A percentile compares a stretch with the other conserved stretches of the same genome.
These are phyloP conservation scores for Carpinus fangiana DNA, from an alignment of 306 rosid species.

Conservation along the genomic window DNA sequence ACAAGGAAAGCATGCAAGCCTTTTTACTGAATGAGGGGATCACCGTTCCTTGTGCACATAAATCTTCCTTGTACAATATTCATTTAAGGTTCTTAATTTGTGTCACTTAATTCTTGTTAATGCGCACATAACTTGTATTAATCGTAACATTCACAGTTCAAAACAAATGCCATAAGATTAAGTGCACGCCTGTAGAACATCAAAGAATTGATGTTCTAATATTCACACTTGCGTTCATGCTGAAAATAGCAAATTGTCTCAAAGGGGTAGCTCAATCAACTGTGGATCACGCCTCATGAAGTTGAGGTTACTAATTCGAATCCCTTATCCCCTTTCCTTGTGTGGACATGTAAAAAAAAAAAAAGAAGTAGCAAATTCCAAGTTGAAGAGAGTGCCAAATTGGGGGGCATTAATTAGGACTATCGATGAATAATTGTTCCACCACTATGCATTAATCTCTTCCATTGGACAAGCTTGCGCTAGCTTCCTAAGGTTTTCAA, in stretches of 20 bases:
- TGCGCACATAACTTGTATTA: neutral
- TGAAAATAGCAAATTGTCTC: neutral
- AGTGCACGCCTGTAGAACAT: neutral
- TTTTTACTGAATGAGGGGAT: no score
- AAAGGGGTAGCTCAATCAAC: no score
- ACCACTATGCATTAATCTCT: conserved; percentile 3
- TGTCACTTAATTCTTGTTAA: neutral
- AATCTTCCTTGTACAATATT: no score
- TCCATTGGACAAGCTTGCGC: conserved; percentile 65
- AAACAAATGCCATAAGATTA: neutral
- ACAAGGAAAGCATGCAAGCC: no score
- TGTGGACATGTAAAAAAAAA: no score
- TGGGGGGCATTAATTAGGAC: conserved; percentile 14
- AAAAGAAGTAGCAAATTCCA: neutral
- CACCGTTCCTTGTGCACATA: no score
- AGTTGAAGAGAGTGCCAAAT: neutral
- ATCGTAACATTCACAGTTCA: neutral
- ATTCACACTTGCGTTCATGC: conserved; percentile 1
- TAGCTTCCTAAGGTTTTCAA: conserved; percentile 72
- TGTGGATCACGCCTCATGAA: no score
- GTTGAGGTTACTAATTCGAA: no score
- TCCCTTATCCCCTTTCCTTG: no score
- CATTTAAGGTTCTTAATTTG: neutral
- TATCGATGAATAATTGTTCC: conserved; percentile 3
- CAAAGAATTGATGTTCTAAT: neutral